Base-by-base conservation (phyloP, 345 rosid species). In the Populus tremula region DNA sequence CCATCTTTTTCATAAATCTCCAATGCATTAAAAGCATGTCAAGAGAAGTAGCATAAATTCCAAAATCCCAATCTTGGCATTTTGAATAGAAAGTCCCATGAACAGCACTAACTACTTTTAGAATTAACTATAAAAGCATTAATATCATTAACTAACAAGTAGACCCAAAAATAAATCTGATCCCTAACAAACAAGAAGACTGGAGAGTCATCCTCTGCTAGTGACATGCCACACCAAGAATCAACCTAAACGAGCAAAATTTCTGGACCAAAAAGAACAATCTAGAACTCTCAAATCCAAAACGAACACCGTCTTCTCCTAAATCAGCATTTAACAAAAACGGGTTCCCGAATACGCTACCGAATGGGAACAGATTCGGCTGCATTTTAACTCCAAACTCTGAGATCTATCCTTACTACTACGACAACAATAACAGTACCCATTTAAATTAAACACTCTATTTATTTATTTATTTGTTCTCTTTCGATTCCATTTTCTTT, bases 261-360 rank as follows among this genome's bases (percentile, higher is more conserved):
- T 53, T 20, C 23, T 23, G 97, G 61, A 95, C 84, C 87, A 93
- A 85, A 83, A 93, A 93, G 79, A 96, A 90, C 82, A 90, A 86
- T 87, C 94, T 88, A 77, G 97, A 92, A 88, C 90, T 90, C 84
- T 87, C 96, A 67, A 92, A 92, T 65, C 88, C 88, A 64, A 39
- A 49, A 35, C 62, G 74, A 43, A 12, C 80, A 23, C 74, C 77
- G 45, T 21, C 59, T 29, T 88, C 90, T 69, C 56, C 86, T 74
- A 91, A 84, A 86, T 90, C 95, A 59, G 83, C 92, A 89, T 89
- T 85, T 82, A 88, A 82, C 61, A 88, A 82, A 72, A 90, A 90
- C 2, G 93, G 91, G 84, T 88, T 91, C 67, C 87, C 88, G 50
- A 91, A 86, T 72, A 81, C 85, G 73, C 81, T 77, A 75, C 90